Base-by-base conservation (phyloP, 164 flowering plant species). In the Dillenia suffruticosa region DNA sequence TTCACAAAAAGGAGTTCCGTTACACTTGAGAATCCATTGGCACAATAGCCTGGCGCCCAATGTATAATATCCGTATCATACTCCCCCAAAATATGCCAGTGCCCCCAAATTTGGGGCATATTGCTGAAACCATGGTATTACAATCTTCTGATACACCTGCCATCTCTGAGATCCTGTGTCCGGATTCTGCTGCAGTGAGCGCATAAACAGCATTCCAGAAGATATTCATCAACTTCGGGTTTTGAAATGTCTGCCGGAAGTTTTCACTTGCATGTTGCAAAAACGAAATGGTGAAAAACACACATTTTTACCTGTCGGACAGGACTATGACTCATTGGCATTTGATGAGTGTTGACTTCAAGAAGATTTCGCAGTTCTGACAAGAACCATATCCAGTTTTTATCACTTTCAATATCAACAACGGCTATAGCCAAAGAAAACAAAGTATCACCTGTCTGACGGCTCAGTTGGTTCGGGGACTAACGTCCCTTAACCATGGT, bases 341-440 rank as follows among this genome's bases (percentile, higher is more conserved):
- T n/a, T n/a, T n/a, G n/a, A n/a, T n/a, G n/a, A n/a, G 17, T 51
- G 10, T 51, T 51, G 8, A 51, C 54, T 51, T 24, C 54, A 51
- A 51, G 54, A 51, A 51, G 54, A n/a, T n/a, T n/a, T n/a, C n/a
- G n/a, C n/a, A n/a, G n/a, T n/a, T n/a, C n/a, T n/a, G n/a, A n/a
- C n/a, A n/a, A n/a, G n/a, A n/a, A n/a, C n/a, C n/a, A 1, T 24
- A 3, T 24, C 26, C 26, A 24, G 26, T 24, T 52, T 26, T 52
- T 24, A 15, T 52, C 55, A 52, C 55, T 52, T 52, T 52, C 24
- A 22, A 52, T 16, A 15, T 52, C 22, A 52, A 52, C 55, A 52
- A 12, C 15, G 9, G 55, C 55, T 9, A 52, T 16, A 16, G 55
- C 55, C 22, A 52, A 9, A 26, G 55, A 52, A 52, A 52, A 24